Evolutionary conservation across 257 asterid species (phyloP), one percentile per base, ranked within the genome.

Genomic region (Oldenlandia corymbosa): DNA sequence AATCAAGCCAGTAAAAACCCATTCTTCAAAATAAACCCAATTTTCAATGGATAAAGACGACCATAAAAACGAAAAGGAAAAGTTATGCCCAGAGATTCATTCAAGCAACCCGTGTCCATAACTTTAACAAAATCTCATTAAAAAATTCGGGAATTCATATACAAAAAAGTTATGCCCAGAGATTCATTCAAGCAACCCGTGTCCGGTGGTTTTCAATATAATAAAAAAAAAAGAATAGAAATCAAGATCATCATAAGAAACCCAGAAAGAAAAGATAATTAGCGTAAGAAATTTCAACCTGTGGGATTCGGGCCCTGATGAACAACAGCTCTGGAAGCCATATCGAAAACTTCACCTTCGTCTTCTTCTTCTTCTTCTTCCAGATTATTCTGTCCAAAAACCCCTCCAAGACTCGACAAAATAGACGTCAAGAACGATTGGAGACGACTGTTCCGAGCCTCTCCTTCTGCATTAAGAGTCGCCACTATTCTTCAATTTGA

Each of bases 381-480:
- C 17, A 26, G 24, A 48, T 61, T 52, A 20, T 34, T 66, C 26
- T 55, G 58, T 28, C 90, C 81, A 36, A 88, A 85, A 59, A 83
- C 96, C 23, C 85, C 93, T 58, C 84, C 94, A 60, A 88, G 60
- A 75, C 87, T 88, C 1, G 85, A 56, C 78, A 83, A 82, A 53
- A 88, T 68, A 46, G 92, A 80, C 12, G 91, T 82, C 10, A 88
- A 62, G 66, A 88, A 77, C 76, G 76, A 77, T 47, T 74, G 88
- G 83, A 88, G 88, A 80, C 91, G 88, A 74, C 94, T 84, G 69
- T 80, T 79, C 51, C 71, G 81, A 77, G 83, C 72, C 87, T 75
- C 89, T 71, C 82, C 85, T 75, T 70, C 80, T 70, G 60, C 59
- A 60, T 70, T 73, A 59, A 69, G 77, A 62, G 83, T 77, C 85